Conservation (phyloP, 495 filamentous ascomycete species). For the Penicillium cosmopolitanum region DNA sequence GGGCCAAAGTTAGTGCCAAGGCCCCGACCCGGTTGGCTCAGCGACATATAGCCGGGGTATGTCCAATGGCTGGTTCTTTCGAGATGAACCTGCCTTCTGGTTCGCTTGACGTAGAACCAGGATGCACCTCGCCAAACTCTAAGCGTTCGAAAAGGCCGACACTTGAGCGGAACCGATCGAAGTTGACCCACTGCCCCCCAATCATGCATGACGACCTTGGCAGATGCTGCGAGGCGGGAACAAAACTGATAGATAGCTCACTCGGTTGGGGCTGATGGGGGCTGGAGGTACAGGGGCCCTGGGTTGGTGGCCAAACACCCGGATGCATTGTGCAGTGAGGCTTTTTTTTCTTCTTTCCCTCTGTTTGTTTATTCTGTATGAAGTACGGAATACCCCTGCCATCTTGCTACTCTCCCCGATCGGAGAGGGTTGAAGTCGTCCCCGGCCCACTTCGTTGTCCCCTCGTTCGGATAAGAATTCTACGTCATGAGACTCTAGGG, state of each 20-base stretch:
- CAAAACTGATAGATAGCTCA: conserved; percentile 14
- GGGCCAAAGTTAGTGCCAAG: conserved; percentile 18
- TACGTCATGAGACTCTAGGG: conserved; percentile 2
- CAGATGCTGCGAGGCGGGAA: conserved; percentile 12
- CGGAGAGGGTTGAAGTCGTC: background rate
- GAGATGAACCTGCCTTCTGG: conserved; percentile 12
- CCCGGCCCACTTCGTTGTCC: background rate
- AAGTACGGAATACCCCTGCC: too few species aligned
- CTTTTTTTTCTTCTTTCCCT: background rate
- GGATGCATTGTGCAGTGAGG: background rate
- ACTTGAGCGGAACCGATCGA: conserved; percentile 17
- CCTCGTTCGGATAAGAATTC: conserved; percentile 5
- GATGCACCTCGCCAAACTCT: conserved; percentile 15
- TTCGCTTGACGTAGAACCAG: conserved; percentile 10
- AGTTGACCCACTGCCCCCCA: conserved; percentile 5
- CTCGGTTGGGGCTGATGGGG: conserved; percentile 5
- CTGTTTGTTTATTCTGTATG: too few species aligned
- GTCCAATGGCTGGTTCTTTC: conserved; percentile 16
- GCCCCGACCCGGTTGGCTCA: conserved; percentile 22
- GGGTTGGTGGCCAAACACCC: background rate
- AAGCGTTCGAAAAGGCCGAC: conserved; percentile 14
- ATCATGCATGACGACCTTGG: conserved; percentile 19
- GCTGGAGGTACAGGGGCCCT: conserved; percentile 5
- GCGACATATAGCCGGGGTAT: conserved; percentile 16
- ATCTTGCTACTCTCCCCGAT: background rate